Conservation (phyloP, 2,329 filamentous ascomycete species). For the Colletotrichum sp. region DNA sequence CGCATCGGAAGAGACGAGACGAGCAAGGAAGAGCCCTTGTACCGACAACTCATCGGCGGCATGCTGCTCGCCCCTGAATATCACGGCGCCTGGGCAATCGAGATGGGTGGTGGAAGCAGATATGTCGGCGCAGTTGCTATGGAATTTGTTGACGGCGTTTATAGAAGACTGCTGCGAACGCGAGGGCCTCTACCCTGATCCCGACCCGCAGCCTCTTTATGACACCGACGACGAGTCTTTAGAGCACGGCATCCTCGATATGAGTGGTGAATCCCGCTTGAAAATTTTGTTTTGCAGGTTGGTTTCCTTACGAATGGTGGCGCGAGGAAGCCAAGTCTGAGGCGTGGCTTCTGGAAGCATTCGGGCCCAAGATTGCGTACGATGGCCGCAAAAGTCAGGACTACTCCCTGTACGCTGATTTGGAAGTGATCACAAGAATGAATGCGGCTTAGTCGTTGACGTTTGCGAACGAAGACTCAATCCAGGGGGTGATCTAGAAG, state of each 20-base stretch:
- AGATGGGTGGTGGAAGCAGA: accelerated
- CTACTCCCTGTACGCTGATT: neutral
- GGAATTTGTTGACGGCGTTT: neutral
- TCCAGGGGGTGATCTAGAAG: neutral
- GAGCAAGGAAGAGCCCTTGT: too few relatives aligned
- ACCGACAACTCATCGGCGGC: neutral
- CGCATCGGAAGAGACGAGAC: too few relatives aligned
- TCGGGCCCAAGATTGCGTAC: neutral
- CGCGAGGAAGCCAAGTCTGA: accelerated
- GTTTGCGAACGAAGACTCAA: neutral
- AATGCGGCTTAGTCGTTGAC: accelerated
- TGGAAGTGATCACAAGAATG: neutral
- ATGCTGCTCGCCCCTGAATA: neutral
- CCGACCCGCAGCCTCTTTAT: too few relatives aligned
- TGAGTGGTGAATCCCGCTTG: neutral
- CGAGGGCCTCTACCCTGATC: accelerated
- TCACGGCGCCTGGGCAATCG: neutral
- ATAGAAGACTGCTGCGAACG: neutral
- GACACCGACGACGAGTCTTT: accelerated
- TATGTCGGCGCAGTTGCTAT: accelerated
- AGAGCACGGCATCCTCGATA: neutral
- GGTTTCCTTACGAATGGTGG: neutral
- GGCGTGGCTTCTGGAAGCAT: neutral
- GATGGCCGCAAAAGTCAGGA: too few relatives aligned
- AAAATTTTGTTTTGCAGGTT: neutral